phyloP scores from a whole-genome alignment of 306 rosid genomes.

The Sindora glabra region DNA sequence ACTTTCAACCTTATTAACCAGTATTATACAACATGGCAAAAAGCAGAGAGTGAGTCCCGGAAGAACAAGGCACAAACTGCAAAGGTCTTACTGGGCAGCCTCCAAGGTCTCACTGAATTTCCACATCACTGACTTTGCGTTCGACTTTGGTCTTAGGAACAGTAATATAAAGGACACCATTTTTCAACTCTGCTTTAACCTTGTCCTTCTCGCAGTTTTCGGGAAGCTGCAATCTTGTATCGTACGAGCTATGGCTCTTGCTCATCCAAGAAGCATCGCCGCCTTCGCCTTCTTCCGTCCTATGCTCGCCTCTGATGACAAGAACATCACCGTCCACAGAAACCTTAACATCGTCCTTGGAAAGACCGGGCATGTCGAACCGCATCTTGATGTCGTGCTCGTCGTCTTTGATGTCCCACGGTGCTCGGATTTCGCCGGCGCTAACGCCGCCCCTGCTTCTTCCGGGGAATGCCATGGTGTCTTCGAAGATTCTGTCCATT shows the following conservation, averaged over 20 bases:
- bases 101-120: slow-evolving; percentile 34
- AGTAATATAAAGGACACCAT: slow-evolving; percentile 75
- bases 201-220: slow-evolving; percentile 56
- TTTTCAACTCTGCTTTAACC: slow-evolving; percentile 65
- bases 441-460: slow-evolving; percentile 18
- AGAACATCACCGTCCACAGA: slow-evolving; percentile 57
- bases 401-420: slow-evolving; percentile 70
- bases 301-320: slow-evolving; percentile 42
- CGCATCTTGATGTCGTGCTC: slow-evolving; percentile 62
- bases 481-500: slow-evolving; percentile 57
- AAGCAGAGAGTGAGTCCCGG: background rate
- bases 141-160: slow-evolving; percentile 62
- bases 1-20: background rate
- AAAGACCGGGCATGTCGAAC: slow-evolving; percentile 86
- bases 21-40: background rate
- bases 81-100: too few relatives aligned
- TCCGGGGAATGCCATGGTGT: slow-evolving; percentile 36
- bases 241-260: slow-evolving; percentile 37
- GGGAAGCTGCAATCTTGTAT: slow-evolving; percentile 58
- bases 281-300: slow-evolving; percentile 28
- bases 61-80: background rate
- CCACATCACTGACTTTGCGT: slow-evolving; percentile 64
- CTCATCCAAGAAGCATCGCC: slow-evolving; percentile 38
- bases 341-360: slow-evolving; percentile 68
- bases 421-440: slow-evolving; percentile 43